phyloP scores from a whole-genome alignment of 2,329 filamentous ascomycete genomes.

The Shiraia bambusicola region DNA sequence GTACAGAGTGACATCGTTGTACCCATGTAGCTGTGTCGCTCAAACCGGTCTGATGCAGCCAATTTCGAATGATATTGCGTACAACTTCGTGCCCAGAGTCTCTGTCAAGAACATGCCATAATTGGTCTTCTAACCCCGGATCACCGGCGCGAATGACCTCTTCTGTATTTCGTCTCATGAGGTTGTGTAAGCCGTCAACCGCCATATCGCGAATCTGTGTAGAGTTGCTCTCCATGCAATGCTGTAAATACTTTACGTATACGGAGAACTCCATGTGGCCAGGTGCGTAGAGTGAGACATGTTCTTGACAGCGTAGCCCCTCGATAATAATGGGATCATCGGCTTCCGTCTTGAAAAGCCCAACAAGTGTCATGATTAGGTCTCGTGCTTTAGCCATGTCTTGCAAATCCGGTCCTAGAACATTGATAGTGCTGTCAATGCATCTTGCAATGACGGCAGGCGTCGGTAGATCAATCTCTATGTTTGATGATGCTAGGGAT shows the following conservation, averaged over 20 bases:
- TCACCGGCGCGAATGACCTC: slow-evolving; percentile 77
- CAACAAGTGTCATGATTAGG: slow-evolving; percentile 82
- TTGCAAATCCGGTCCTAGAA: slow-evolving; percentile 91
- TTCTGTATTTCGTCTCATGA: slow-evolving; percentile 89
- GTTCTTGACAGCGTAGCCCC: slow-evolving; percentile 81
- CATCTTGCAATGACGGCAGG: slow-evolving; percentile 81
- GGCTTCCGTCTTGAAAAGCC: slow-evolving; percentile 76
- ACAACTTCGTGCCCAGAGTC: slow-evolving; percentile 75
- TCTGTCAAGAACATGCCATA: slow-evolving; percentile 87
- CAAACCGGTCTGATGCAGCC: slow-evolving; percentile 87
- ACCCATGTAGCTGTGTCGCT: slow-evolving; percentile 83
- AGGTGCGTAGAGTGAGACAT: slow-evolving; percentile 88
- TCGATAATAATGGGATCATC: slow-evolving; percentile 71
- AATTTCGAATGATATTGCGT: slow-evolving; percentile 85
- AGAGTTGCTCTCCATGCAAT: slow-evolving; percentile 70
- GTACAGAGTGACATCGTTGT: slow-evolving; percentile 79
- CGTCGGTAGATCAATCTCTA: slow-evolving; percentile 82
- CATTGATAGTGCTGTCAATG: slow-evolving; percentile 94
- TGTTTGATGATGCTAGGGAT: slow-evolving; percentile 80
- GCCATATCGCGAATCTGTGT: slow-evolving; percentile 74
- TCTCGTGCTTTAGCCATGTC: slow-evolving; percentile 90
- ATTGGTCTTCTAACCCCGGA: slow-evolving; percentile 79
- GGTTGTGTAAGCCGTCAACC: slow-evolving; percentile 84
- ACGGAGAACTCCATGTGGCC: slow-evolving; percentile 79
- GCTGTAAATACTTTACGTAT: slow-evolving; percentile 82